Evolutionary conservation across 2,329 filamentous ascomycete genomes (phyloP).

Genomic region (Alternaria gaisen): DNA sequence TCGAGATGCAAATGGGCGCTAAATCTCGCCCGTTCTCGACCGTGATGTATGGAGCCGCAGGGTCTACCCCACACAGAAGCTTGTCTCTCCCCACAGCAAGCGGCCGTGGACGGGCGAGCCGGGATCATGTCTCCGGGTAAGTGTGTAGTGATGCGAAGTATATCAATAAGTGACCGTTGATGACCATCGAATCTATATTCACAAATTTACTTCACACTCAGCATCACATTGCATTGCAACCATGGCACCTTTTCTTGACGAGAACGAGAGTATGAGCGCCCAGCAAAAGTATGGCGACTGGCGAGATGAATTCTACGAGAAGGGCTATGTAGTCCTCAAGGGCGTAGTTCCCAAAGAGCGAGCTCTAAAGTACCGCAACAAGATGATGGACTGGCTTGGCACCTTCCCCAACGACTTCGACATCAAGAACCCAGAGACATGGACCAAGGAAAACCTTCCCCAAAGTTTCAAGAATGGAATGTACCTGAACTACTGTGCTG

Average conservation of each 20-base stretch:
- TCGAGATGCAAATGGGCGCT: neutral
- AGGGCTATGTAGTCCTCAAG: slow-evolving; percentile 43
- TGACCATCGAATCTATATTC: neutral
- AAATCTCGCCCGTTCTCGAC: slow-evolving; percentile 16
- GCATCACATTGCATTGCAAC: neutral
- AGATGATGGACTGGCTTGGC: slow-evolving; percentile 44
- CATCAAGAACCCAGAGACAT: slow-evolving; percentile 49
- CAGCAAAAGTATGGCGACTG: slow-evolving; percentile 34
- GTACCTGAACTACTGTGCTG: slow-evolving; percentile 51
- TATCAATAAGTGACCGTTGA: neutral
- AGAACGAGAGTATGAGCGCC: neutral
- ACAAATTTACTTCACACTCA: neutral
- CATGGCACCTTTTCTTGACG: slow-evolving; percentile 16
- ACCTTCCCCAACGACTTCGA: slow-evolving; percentile 43
- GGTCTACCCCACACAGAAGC: slow-evolving; percentile 1
- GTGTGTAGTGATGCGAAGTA: neutral
- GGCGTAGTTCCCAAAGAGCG: slow-evolving; percentile 32
- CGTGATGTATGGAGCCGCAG: slow-evolving; percentile 2
- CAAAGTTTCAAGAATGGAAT: slow-evolving; percentile 43
- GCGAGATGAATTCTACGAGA: slow-evolving; percentile 41
- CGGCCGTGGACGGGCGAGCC: slow-evolving; percentile 18
- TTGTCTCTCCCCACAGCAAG: slow-evolving; percentile 1
- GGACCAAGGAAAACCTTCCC: slow-evolving; percentile 56
- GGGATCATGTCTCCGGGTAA: neutral
- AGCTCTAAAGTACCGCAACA: slow-evolving; percentile 38